Evolutionary conservation across 805 yeast species (phyloP).

Genomic region (Monosporozyma unispora): DNA sequence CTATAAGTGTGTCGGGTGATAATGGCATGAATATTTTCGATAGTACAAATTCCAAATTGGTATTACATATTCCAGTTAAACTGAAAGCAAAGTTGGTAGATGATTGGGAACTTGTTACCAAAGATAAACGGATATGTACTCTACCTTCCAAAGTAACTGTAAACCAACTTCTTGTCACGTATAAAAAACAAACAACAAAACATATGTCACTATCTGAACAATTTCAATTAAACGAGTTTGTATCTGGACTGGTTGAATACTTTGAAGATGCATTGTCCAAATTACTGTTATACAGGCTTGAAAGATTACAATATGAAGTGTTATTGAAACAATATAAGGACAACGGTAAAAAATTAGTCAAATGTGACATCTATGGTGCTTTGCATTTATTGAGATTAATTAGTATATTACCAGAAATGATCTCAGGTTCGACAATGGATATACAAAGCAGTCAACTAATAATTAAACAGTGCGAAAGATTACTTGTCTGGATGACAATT

Average conservation of each 20-base stretch:
- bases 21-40: neutral
- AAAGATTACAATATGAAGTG: constrained; percentile 24
- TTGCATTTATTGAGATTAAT: constrained; percentile 75
- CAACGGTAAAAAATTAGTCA: constrained; percentile 7
- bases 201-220: constrained; percentile 18
- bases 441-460: constrained; percentile 40
- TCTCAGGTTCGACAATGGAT: constrained; percentile 75
- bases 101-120: constrained; percentile 90
- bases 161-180: constrained; percentile 37
- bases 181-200: constrained; percentile 15
- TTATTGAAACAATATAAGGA: constrained; percentile 9
- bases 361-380: constrained; percentile 53
- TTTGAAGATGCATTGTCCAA: constrained; percentile 55
- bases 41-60: constrained; percentile 32
- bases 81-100: constrained; percentile 69
- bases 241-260: constrained; percentile 59
- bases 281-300: constrained; percentile 24
- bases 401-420: constrained; percentile 73
- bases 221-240: constrained; percentile 57
- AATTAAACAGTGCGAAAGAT: constrained; percentile 21
- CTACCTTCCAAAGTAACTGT: constrained; percentile 53
- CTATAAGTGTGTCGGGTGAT: neutral
- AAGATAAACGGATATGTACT: constrained; percentile 59
- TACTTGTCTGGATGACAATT: constrained; percentile 22
- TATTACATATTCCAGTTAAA: constrained; percentile 50